Evolutionary conservation across 345 rosid genomes (phyloP), one percentile per base, ranked within the genome.

Genomic region (Linum lewisii): DNA sequence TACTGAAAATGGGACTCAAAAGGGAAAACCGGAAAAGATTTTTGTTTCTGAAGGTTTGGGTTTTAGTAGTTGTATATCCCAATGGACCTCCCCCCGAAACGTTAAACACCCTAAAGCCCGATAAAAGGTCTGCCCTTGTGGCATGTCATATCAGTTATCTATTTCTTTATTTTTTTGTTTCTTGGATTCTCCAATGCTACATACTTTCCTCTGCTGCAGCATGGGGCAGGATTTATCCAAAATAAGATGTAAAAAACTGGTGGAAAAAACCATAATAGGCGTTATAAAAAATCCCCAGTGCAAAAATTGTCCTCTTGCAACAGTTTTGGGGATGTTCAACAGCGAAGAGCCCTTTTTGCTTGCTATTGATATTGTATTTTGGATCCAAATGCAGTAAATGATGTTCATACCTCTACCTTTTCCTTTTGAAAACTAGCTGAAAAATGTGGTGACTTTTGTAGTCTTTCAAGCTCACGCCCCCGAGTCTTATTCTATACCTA

Each of bases 231-330:
- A 61, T 81, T 84, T 67, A 64, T 94, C 76, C 87, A 82, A 65
- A 95, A 94, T 71, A 87, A 86, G 78, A 90, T 94, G 97, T 94
- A 89, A 67, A 57, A 90, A 65, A 84, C 68, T 70, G 99, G 95
- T 64, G 99, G 99, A 72, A n/a, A n/a, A n/a, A 94, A 94, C 77
- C 96, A 90, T 71, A 94, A 94, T 72, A 97, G 99, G 15, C 97
- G 97, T 56, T 90, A 94, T 90, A 62, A 83, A 75, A 73, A 96
- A 94, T 77, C 85, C 90, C 64, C 89, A 86, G 99, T 94, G 97
- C 61, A 65, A 69, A 55, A 15, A 32, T 16, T 63, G 22, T 36
- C 32, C 56, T 67, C 7, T 15, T 56, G 15, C n/a, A 16, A 1
- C 11, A n/a, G n/a, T n/a, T n/a, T n/a, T n/a, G n/a, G 47, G 29